Base-by-base conservation (phyloP, 345 rosid genomes). In the Odontarrhena argentea region DNA sequence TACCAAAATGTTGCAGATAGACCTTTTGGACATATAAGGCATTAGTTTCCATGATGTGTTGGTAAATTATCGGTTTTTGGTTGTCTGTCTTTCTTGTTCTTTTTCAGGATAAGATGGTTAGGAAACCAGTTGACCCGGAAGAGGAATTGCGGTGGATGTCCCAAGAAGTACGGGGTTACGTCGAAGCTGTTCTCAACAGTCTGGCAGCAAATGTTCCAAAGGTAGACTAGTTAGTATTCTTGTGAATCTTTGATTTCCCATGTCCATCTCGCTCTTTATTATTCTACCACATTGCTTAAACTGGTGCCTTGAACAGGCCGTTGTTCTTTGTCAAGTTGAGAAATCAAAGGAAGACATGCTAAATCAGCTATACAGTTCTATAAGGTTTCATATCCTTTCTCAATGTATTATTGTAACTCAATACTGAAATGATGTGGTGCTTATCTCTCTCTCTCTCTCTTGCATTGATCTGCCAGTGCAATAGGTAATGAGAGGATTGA, bases 141-240 rank as follows among this genome's bases (percentile, higher is more conserved):
- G 98, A 92, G 74, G 97, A 92, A 77, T 88, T 92, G 22, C 81
- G 96, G 60, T 92, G 97, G 97, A 92, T 92, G 97, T 87, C 96
- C 42, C 97, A 92, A 70, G 97, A 92, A 87, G 97, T 92, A 8
- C 96, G 98, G 18, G 94, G 98, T 73, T 92, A 92, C 61, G 92
- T 92, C 1, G 98, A 88, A 86, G 98, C 98, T 44, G 98, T 92
- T 66, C 80, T 92, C 55, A 89, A 92, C 77, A 92, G 98, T 60
- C 77, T 92, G 46, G 96, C 86, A 66, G 96, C 98, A 52, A 92
- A 92, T 69, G 95, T 92, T 68, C 96, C 98, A 49, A 92, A 92
- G 76, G 98, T 89, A 25, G 48, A 77, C 47, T 47, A 51, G 8
- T 68, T 48, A 9, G 0, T 43, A 53, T 32, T 51, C 37, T 60